Percentiles rank a stretch among this genome's conserved stretches.
Evolutionary conservation across 768 basidiomycete species (phyloP).

Genomic region (Rhodosporidiobolus sp.): DNA sequence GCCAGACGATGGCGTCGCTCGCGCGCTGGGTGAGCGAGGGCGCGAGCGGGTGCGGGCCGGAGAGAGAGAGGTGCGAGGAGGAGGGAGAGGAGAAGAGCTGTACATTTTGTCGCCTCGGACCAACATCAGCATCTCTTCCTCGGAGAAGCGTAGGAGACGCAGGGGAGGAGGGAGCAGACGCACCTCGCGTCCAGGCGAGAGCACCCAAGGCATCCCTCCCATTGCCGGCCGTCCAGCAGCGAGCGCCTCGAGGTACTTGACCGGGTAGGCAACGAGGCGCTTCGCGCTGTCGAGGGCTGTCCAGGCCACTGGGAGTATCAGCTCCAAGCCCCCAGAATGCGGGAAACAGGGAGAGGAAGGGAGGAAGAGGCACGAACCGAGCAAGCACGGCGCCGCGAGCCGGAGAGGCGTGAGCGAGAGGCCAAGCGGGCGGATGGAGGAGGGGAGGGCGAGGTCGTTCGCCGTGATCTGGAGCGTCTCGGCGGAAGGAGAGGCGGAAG

Average conservation of each 20-base stretch:
- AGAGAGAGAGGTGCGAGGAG: not conserved
- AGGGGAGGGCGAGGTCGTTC: not conserved
- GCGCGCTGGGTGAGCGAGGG: not conserved
- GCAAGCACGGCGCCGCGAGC: not conserved
- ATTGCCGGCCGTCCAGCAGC: not conserved
- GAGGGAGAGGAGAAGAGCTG: not conserved
- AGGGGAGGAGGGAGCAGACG: not conserved
- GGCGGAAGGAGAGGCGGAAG: not conserved
- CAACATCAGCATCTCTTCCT: not conserved
- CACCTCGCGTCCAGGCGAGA: not conserved
- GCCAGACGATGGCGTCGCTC: not conserved
- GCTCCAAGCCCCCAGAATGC: too few species aligned
- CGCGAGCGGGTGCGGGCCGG: not conserved
- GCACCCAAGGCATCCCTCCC: not conserved
- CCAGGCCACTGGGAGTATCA: too few species aligned
- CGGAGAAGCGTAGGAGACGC: not conserved
- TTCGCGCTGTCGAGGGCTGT: not conserved
- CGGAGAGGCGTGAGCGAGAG: not conserved
- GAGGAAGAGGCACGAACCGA: not conserved
- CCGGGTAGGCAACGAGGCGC: not conserved
- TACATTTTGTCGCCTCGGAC: too few species aligned
- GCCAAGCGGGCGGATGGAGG: not conserved
- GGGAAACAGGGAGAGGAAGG: too few species aligned
- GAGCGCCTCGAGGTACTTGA: not conserved
- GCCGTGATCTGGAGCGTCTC: not conserved